Conservation (phyloP, 169 alveolate species). For the Theileria orientalis region DNA sequence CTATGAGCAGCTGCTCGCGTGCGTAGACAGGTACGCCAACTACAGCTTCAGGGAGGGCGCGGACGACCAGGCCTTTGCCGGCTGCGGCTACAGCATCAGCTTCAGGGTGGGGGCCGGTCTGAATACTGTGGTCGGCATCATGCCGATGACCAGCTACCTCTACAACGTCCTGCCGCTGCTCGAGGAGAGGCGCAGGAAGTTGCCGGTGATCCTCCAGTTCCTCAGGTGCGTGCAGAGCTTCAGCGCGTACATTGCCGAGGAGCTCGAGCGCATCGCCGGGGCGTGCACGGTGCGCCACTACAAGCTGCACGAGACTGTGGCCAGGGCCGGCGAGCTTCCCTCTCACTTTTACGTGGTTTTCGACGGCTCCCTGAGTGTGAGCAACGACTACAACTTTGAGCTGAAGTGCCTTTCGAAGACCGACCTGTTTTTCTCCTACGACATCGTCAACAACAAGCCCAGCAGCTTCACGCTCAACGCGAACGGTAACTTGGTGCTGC, state of each 20-base stretch:
- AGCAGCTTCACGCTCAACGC: slow-evolving; percentile 17
- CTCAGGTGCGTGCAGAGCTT: slow-evolving; percentile 31
- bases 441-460: not conserved
- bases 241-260: slow-evolving; percentile 17
- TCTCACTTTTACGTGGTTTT: slow-evolving; percentile 41
- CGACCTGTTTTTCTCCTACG: not conserved
- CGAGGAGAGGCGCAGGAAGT: slow-evolving; percentile 24
- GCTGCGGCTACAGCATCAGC: too few relatives aligned
- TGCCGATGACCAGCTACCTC: not conserved
- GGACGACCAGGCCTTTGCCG: not conserved
- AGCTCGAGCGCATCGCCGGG: slow-evolving; percentile 33
- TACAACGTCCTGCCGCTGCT: slow-evolving; percentile 41
- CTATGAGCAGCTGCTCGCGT: not conserved
- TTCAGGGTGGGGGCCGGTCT: too few relatives aligned
- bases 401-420: not conserved
- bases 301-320: slow-evolving; percentile 55
- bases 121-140: not conserved
- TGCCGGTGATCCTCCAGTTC: slow-evolving; percentile 32
- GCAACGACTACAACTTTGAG: slow-evolving; percentile 5
- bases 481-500: slow-evolving; percentile 1
- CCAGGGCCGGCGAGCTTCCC: slow-evolving; percentile 18
- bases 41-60: not conserved
- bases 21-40: not conserved
- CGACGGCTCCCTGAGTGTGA: slow-evolving; percentile 36
- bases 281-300: slow-evolving; percentile 40